phyloP scores from a whole-genome alignment of 495 filamentous ascomycete genomes.

The Annulohypoxylon stygium region DNA sequence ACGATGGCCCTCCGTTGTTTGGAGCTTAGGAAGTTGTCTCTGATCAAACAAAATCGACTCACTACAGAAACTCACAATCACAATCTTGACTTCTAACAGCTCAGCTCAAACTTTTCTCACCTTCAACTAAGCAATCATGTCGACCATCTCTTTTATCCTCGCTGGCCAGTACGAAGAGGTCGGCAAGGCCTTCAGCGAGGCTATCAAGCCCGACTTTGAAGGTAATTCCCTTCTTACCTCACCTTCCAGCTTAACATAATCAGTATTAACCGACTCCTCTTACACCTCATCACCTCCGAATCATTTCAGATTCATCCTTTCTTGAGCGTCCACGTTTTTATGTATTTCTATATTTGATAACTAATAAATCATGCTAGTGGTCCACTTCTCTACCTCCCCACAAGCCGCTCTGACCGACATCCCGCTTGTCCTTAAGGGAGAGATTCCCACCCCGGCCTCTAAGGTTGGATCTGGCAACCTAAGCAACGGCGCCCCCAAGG shows the following conservation, averaged over 20 bases:
- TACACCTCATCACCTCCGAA: too few species aligned
- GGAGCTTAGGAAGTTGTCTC: not conserved
- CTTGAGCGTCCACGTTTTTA: too few species aligned
- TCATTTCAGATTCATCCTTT: too few species aligned
- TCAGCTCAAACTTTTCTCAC: not conserved
- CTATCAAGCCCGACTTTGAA: constrained; percentile 36
- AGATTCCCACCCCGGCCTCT: constrained; percentile 12
- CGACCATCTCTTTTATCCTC: constrained; percentile 35
- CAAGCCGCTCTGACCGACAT: constrained; percentile 26
- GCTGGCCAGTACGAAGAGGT: constrained; percentile 32
- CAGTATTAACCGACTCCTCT: too few species aligned
- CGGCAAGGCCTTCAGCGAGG: constrained; percentile 38
- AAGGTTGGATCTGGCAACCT: constrained; percentile 21
- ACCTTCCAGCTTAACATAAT: too few species aligned
- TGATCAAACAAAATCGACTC: constrained; percentile 1
- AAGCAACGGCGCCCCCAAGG: constrained; percentile 17
- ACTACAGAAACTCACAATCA: constrained; percentile 3
- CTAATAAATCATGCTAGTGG: constrained; percentile 14
- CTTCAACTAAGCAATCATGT: constrained; percentile 20
- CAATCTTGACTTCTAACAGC: not conserved
- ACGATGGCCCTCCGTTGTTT: not conserved
- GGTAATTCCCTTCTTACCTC: constrained; percentile 9
- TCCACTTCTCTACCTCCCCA: constrained; percentile 32
- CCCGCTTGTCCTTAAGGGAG: constrained; percentile 29
- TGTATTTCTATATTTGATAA: not conserved